Base-by-base conservation (phyloP, 768 basidiomycete genomes). In the Podaxis pistillaris region DNA sequence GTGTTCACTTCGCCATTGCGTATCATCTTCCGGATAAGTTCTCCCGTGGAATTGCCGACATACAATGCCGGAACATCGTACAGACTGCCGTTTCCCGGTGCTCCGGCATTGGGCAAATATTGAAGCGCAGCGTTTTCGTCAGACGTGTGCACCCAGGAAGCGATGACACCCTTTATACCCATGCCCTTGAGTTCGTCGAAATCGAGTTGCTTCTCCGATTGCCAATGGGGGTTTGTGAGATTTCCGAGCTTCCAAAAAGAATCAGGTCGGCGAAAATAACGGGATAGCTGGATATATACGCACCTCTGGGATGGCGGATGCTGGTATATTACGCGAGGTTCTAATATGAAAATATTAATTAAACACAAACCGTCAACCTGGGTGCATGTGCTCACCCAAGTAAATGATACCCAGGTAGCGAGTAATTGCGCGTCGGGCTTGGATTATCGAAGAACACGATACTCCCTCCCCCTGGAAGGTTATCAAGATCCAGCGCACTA, bases 401-500 rank as follows among this genome's bases (percentile, higher is more conserved):
- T 7, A 74, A 24, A 37, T 65, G 58, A 56, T 74, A 74, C 26
- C 69, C 71, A 28, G 73, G 73, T 13, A 60, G 13, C 6, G 68
- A 69, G 52, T 73, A 73, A 50, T 73, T 74, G 8, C 65, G 59
- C 40, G 73, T 74, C 54, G 73, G 73, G 50, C 70, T 72, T 1
- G 73, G 73, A 28, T 73, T 74, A 52, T 74, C 73, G 37, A 74
- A 74, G 64, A 73, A 74, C 4, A 74, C 4, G 24, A 74, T 68
- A n/a, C 56, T 66, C 22, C 68, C 68, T 24, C 50, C 58, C 28
- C 58, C 12, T 0, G 71, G 65, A 2, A 74, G 62, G 15, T 63
- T 61, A 1, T 56, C 53, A 15, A 72, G 53, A 62, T 74, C 52
- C 37, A 74, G 58, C 8, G 66, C 67, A 2, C 19, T 56, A 6